Evolutionary conservation across 352 stramenopile species (phyloP).

Genomic region (Phytophthora citrophthora): DNA sequence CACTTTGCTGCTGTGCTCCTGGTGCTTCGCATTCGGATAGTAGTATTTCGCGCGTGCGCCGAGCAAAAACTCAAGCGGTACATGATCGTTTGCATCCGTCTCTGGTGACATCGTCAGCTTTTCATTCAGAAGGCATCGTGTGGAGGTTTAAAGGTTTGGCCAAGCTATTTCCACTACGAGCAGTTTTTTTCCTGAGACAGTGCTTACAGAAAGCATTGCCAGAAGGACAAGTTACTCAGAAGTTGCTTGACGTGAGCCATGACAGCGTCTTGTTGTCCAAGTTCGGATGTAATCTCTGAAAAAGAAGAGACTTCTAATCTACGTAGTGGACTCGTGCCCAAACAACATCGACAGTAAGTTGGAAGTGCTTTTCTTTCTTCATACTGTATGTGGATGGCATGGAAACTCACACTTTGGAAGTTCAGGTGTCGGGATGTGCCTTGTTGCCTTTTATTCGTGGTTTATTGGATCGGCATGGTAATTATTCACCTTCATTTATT

Average conservation of each 20-base stretch:
- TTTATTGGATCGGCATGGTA: conserved; percentile 89
- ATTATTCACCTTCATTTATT: no score
- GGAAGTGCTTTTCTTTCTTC: neutral
- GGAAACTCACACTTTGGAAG: neutral
- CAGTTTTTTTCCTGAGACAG: conserved; percentile 28
- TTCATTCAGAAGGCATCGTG: neutral
- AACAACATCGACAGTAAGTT: conserved; percentile 40
- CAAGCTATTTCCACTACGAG: conserved; percentile 25
- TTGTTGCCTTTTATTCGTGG: conserved; percentile 84
- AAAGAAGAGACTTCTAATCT: conserved; percentile 13
- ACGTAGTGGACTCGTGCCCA: conserved; percentile 28
- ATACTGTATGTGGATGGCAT: conserved; percentile 42
- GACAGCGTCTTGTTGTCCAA: conserved; percentile 38
- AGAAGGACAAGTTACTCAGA: neutral
- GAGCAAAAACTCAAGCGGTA: conserved; percentile 75
- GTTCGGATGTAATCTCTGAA: conserved; percentile 14
- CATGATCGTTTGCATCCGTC: conserved; percentile 50
- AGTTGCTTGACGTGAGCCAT: conserved; percentile 1
- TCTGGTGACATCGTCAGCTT: conserved; percentile 22
- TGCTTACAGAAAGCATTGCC: neutral
- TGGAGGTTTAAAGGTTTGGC: neutral
- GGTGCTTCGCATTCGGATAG: neutral
- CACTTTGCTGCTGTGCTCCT: conserved; percentile 9
- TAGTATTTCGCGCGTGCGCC: conserved; percentile 54
- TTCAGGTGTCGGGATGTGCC: conserved; percentile 78